A percentile compares a stretch with the other conserved stretches of the same genome.
Conservation (phyloP, 2,329 filamentous ascomycete genomes). For the Cytospora mali region DNA sequence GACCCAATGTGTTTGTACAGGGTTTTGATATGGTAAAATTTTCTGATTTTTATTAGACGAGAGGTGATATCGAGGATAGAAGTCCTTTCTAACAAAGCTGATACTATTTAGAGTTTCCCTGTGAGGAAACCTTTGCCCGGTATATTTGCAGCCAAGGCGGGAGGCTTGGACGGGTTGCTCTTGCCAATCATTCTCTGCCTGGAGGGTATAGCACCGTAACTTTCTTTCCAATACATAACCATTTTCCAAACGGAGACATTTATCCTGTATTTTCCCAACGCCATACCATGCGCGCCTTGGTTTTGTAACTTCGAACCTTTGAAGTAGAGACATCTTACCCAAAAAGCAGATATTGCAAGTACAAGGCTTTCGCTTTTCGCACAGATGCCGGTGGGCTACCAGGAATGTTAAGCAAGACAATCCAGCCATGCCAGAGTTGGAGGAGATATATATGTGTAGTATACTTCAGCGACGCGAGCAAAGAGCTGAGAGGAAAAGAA, state of each 20-base stretch:
- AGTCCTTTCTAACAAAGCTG: not conserved
- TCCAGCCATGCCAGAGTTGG: not conserved
- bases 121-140: not conserved
- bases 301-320: not conserved
- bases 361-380: not conserved
- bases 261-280: not conserved
- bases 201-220: not conserved
- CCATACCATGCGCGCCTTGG: not conserved
- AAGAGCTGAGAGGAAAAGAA: not conserved
- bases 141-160: not conserved
- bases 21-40: too few species aligned
- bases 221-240: not conserved
- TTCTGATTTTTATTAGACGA: conserved; percentile 1
- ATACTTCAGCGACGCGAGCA: too few species aligned
- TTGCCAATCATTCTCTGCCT: conserved; percentile 6
- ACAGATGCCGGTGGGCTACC: not conserved
- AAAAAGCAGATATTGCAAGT: not conserved
- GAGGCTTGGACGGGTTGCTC: conserved; percentile 6
- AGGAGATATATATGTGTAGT: not conserved
- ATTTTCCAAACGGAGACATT: not conserved
- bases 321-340: not conserved
- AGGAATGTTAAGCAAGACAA: not conserved
- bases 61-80: conserved; percentile 13
- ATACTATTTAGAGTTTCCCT: not conserved
- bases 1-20: not conserved